Evolutionary conservation across 73 alveolate species (phyloP), one percentile per base, ranked within the genome.

Genomic region (Vitrella brassicaformis): DNA sequence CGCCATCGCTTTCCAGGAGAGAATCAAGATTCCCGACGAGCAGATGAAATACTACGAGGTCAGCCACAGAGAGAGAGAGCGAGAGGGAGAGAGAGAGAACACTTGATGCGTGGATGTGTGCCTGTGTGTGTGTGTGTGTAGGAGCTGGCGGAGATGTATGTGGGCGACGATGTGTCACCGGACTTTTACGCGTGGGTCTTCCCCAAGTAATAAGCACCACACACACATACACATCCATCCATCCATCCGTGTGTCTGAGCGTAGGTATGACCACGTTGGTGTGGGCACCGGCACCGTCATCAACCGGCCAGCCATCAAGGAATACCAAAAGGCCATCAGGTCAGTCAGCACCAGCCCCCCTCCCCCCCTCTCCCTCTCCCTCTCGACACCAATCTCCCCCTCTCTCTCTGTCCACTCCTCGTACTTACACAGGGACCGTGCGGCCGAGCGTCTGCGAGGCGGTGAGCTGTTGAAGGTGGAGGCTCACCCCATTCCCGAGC

Each of bases 401-500:
- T n/a, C n/a, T n/a, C n/a, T n/a, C n/a, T n/a, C n/a, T n/a, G n/a
- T n/a, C n/a, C n/a, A n/a, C n/a, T n/a, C n/a, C n/a, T n/a, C n/a
- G n/a, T n/a, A n/a, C n/a, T n/a, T n/a, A n/a, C n/a, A n/a, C n/a
- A 73, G 87, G 1, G 79, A 67, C 64, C 75, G 87, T 0, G 87
- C 87, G 28, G 84, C 80, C 10, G 73, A 67, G 46, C 75, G 78
- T 64, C 71, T 81, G 67, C 71, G 79, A 29, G 69, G 84, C 4
- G 87, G 87, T 29, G 72, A 81, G 80, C 66, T 81, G 73, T 73
- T 81, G 66, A 83, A 85, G 14, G 87, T 81, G 27, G 87, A 81
- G 87, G 87, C 87, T 30, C 87, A 81, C 66, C 87, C 87, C 47
- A 81, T 81, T 46, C 87, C 87, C 4, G 87, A 81, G 83, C 87